Conservation (phyloP, 805 yeast genomes). For the Komagataella pastoris region DNA sequence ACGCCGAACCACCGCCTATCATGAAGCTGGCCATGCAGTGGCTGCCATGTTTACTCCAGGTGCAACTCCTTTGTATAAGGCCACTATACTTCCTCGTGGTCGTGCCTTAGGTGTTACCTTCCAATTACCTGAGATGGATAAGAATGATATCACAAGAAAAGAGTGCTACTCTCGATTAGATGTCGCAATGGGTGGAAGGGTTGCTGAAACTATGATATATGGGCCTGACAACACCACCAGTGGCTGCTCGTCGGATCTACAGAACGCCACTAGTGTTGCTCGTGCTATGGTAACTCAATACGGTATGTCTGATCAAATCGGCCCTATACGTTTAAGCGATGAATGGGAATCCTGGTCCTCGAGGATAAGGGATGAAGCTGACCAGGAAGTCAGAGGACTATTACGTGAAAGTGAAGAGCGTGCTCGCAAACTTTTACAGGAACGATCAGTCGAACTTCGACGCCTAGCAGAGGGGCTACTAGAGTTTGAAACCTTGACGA, state of each 20-base stretch:
- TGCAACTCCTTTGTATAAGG: slow-evolving; percentile 92
- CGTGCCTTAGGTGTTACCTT: slow-evolving; percentile 93
- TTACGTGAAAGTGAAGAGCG: slow-evolving; percentile 69
- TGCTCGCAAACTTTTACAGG: slow-evolving; percentile 53
- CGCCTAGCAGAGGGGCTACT: slow-evolving; percentile 86
- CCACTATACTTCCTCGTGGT: slow-evolving; percentile 94
- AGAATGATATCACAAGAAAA: slow-evolving; percentile 79
- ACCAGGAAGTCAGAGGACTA: slow-evolving; percentile 73
- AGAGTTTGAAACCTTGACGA: slow-evolving; percentile 89
- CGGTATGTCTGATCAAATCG: slow-evolving; percentile 91
- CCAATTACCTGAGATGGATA: slow-evolving; percentile 97
- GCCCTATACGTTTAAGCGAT: slow-evolving; percentile 83
- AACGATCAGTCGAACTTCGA: slow-evolving; percentile 56
- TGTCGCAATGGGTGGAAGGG: slow-evolving; percentile 98
- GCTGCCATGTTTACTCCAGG: slow-evolving; percentile 93
- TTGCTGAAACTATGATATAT: slow-evolving; percentile 87
- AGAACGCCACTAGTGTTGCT: slow-evolving; percentile 84
- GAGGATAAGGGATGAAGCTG: slow-evolving; percentile 78
- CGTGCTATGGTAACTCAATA: slow-evolving; percentile 93
- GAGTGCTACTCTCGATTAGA: slow-evolving; percentile 89
- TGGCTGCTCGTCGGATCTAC: slow-evolving; percentile 89
- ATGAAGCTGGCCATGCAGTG: slow-evolving; percentile 98
- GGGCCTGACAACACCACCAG: slow-evolving; percentile 89
- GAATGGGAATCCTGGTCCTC: slow-evolving; percentile 96
- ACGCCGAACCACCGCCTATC: slow-evolving; percentile 89